Evolutionary conservation across 129 eudicot species (phyloP), one percentile per base, ranked within the genome.

Genomic region (Scalesia atractyloides): DNA sequence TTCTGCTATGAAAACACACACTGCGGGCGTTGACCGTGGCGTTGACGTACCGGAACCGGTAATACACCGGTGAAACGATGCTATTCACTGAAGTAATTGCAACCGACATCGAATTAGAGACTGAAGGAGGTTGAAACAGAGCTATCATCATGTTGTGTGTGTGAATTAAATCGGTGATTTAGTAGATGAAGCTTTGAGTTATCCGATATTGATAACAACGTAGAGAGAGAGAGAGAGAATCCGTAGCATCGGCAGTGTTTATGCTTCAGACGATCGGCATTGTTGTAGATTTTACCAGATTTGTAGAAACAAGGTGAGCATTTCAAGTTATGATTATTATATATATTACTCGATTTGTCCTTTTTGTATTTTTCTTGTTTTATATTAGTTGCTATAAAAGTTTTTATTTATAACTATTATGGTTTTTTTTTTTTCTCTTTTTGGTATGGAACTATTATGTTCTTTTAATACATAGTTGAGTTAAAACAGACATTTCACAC

Each of bases 151-250:
- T 76, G 37, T 16, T 54, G 37, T 66, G 39, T 75, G 66, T 52
- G 79, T 52, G 80, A 75, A 73, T 13, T 54, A 59, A 47, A 76
- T 24, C 64, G 62, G 22, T 24, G 47, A 13, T 75, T 41, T 58
- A 58, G 80, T 44, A 43, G 59, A 60, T 66, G 48, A 66, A 46
- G 50, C 68, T 44, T 76, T 67, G 74, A 57, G 58, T 67, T 58
- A 24, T 16, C 51, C 74, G 74, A 33, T 67, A 17, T 75, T 15
- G 66, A 75, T 48, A 54, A 41, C 15, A 73, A 6, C 26, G 16
- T 64, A 36, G 70, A 73, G 51, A 49, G 62, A 73, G 56, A 50
- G 56, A 50, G 56, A 50, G 7, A 50, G 34, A 69, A 18, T 24
- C 30, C 30, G 30, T 24, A 24, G 2, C 30, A 24, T 24, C 30